These are phyloP conservation scores for Sugiyamaella novakii DNA, from an alignment of 1,139 yeast species.

Conservation along the genomic window DNA sequence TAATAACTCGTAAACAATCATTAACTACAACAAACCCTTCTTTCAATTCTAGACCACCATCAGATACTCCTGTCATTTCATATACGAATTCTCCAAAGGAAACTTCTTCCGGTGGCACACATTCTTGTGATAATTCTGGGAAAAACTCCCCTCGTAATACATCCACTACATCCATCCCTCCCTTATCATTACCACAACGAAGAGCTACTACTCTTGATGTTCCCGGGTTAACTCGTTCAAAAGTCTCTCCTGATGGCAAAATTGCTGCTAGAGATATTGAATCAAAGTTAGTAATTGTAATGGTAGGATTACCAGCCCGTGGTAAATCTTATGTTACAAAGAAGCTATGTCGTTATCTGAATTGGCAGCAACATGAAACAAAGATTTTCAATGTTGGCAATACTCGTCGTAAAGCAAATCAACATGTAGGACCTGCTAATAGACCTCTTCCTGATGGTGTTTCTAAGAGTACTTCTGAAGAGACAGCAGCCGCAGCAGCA, in stretches of 20 bases:
- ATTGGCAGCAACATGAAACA: slow-evolving; percentile 91
- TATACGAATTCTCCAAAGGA: slow-evolving; percentile 30
- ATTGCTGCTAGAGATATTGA: slow-evolving; percentile 74
- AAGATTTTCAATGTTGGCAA: slow-evolving; percentile 92
- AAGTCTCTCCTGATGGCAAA: slow-evolving; percentile 79
- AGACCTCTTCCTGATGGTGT: slow-evolving; percentile 66
- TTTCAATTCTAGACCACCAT: slow-evolving; percentile 33
- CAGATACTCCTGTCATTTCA: slow-evolving; percentile 34
- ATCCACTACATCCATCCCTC: slow-evolving; percentile 30
- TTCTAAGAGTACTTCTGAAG: slow-evolving; percentile 23
- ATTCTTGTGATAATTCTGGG: slow-evolving; percentile 12
- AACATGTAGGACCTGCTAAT: slow-evolving; percentile 68
- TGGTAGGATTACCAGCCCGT: slow-evolving; percentile 88
- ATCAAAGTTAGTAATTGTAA: slow-evolving; percentile 83
- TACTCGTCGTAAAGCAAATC: slow-evolving; percentile 73
- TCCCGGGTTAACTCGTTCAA: slow-evolving; percentile 88
- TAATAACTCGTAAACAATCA: slow-evolving; percentile 4
- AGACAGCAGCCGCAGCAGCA: neutral
- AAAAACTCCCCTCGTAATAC: slow-evolving; percentile 26
- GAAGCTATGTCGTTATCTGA: slow-evolving; percentile 80
- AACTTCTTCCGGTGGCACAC: slow-evolving; percentile 1
- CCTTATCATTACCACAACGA: slow-evolving; percentile 35
- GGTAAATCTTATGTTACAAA: slow-evolving; percentile 84
- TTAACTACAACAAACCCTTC: slow-evolving; percentile 11
- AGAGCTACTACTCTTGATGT: slow-evolving; percentile 82